Evolutionary conservation across 768 basidiomycete species (phyloP), one percentile per base, ranked within the genome.

Genomic region (Brasilioporus rufonigricans): DNA sequence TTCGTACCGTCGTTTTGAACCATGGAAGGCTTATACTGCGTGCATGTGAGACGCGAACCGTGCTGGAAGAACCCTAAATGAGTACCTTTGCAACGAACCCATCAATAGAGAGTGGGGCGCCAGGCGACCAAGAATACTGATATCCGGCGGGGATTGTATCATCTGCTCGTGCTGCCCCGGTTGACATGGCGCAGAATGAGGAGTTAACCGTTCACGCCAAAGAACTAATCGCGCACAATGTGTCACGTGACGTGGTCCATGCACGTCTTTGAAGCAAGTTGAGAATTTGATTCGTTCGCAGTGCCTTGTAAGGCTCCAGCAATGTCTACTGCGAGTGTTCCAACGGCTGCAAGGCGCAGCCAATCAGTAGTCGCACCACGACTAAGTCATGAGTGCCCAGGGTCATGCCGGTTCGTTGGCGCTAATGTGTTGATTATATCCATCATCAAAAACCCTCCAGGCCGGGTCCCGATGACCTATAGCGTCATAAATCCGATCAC

Each of bases 1-100:
- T 88, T 89, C 0, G 76, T 85, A 5, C 87, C 88, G 54, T 89
- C 85, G 63, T 90, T 81, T 60, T 87, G 82, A 11, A 89, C 84
- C 86, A 89, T 85, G 18, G 87, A 89, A 1, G 89, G 88, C 49
- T 77, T 85, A 59, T 82, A 87, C 87, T 89, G 57, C 11, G 24
- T 41, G 18, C 10, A 27, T 19, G 53, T 59, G 29, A 55, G 55
- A 33, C 8, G 31, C 11, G 23, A 51, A 36, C 9, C 8, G 2
- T 41, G 41, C 39, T 29, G 31, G 13, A 23, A 50, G 18, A 21
- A 14, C 8, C 24, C 14, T 31, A 10, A 53, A 80, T 41, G 14
- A 26, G n/a, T 41, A 65, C 86, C 71, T 87, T 86, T 35, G 65
- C 66, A 49, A 85, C 63, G 61, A 84, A 89, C 14, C 81, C 78